These are phyloP conservation scores for Suillus subaureus DNA, from an alignment of 768 basidiomycete genomes.

Conservation along the genomic window DNA sequence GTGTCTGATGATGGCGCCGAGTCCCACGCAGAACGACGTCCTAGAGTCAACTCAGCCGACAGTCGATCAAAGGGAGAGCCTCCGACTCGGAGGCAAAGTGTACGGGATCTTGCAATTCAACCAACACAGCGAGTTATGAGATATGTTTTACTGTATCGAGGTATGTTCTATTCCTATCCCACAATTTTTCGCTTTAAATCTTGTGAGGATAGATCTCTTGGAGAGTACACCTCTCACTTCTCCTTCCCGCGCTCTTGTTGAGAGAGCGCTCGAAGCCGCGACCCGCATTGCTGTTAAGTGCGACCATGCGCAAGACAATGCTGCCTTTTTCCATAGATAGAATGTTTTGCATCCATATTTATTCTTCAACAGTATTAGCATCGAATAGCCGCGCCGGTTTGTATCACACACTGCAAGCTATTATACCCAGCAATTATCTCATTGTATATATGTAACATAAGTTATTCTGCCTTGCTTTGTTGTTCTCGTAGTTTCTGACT, in stretches of 20 bases:
- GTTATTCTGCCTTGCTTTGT: neutral
- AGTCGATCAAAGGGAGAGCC: conserved; percentile 6
- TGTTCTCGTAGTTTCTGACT: neutral
- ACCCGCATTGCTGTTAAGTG: conserved; percentile 61
- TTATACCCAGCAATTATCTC: neutral
- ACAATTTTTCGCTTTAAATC: conserved; percentile 10
- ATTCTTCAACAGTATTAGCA: neutral
- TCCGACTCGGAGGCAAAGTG: conserved; percentile 28
- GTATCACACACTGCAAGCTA: conserved; percentile 2
- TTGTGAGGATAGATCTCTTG: conserved; percentile 45
- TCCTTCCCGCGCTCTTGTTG: conserved; percentile 53
- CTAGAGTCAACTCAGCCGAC: conserved; percentile 2
- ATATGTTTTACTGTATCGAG: conserved; percentile 62
- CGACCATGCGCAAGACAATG: conserved; percentile 60
- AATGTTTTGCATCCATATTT: neutral
- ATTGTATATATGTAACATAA: neutral
- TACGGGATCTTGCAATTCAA: conserved; percentile 64
- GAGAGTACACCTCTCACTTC: conserved; percentile 50
- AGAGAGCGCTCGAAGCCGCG: conserved; percentile 59
- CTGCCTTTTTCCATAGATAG: conserved; percentile 40
- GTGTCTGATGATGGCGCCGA: neutral
- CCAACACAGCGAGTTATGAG: conserved; percentile 67
- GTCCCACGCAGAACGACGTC: conserved; percentile 9
- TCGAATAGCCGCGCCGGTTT: neutral
- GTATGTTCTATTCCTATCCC: conserved; percentile 33